Percentiles rank a stretch among this genome's conserved stretches.
Evolutionary conservation across 208 protist species (phyloP).

Genomic region (Crithidia thermophila): DNA sequence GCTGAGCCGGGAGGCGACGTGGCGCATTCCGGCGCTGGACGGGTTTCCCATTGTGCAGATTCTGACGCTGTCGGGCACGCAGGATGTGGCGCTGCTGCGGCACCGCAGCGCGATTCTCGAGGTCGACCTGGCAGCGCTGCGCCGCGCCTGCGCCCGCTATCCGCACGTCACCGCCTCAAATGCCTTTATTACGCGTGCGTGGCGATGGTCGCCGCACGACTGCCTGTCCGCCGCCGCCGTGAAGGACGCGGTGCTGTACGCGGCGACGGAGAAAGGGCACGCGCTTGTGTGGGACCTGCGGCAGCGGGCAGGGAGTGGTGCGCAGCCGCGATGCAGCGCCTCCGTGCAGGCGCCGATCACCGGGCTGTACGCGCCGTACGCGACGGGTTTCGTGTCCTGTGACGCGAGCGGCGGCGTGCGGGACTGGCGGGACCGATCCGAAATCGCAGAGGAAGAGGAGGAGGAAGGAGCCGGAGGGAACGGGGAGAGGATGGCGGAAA

Average conservation of each 20-base stretch:
- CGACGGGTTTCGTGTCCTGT: constrained; percentile 57
- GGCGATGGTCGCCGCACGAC: constrained; percentile 61
- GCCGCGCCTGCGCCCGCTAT: constrained; percentile 20
- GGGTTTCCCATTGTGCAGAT: constrained; percentile 50
- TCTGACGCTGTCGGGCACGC: constrained; percentile 42
- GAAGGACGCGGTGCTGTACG: constrained; percentile 59
- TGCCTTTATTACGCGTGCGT: constrained; percentile 43
- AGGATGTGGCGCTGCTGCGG: constrained; percentile 36
- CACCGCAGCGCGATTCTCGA: constrained; percentile 58
- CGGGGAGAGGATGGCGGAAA: too few relatives aligned
- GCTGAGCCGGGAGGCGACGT: constrained; percentile 35
- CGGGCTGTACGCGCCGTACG: constrained; percentile 64
- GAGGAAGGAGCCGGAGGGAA: constrained; percentile 1
- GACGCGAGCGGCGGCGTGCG: constrained; percentile 55
- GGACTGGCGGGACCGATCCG: constrained; percentile 41
- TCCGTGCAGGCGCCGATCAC: constrained; percentile 37
- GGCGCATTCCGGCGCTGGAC: constrained; percentile 40
- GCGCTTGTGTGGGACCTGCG: constrained; percentile 71
- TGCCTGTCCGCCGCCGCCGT: constrained; percentile 51
- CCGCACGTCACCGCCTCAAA: constrained; percentile 24
- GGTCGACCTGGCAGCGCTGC: constrained; percentile 33
- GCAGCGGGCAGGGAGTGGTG: too few relatives aligned
- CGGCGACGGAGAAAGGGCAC: constrained; percentile 60
- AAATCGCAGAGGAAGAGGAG: constrained; percentile 19
- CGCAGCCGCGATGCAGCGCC: constrained; percentile 32